phyloP scores from a whole-genome alignment of 208 protist genomes.

The Leishmania tropica region DNA sequence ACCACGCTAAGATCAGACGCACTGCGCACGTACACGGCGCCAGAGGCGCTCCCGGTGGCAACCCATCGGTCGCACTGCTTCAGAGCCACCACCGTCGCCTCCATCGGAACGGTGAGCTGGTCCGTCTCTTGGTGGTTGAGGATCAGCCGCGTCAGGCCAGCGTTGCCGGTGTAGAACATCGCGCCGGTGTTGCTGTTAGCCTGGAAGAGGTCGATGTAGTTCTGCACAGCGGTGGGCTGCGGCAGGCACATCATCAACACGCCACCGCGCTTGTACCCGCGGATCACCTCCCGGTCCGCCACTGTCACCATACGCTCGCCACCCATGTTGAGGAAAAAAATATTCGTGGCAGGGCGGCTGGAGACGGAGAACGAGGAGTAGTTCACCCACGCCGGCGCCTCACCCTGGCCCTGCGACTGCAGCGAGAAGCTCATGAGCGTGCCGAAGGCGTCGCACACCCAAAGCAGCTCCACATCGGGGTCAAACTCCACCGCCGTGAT shows the following conservation, averaged over 20 bases:
- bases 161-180: slow-evolving; percentile 86
- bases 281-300: slow-evolving; percentile 77
- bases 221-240: slow-evolving; percentile 65
- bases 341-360: slow-evolving; percentile 51
- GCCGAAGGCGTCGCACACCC: slow-evolving; percentile 82
- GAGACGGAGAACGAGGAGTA: slow-evolving; percentile 87
- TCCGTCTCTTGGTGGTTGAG: slow-evolving; percentile 48
- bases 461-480: slow-evolving; percentile 85
- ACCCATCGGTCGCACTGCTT: slow-evolving; percentile 75
- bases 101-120: slow-evolving; percentile 57
- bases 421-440: slow-evolving; percentile 81
- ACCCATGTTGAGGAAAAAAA: slow-evolving; percentile 69
- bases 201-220: slow-evolving; percentile 85
- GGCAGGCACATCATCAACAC: slow-evolving; percentile 62
- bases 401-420: slow-evolving; percentile 54
- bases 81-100: slow-evolving; percentile 61
- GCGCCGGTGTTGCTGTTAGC: slow-evolving; percentile 59
- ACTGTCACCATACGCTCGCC: slow-evolving; percentile 78
- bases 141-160: slow-evolving; percentile 70
- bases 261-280: slow-evolving; percentile 83
- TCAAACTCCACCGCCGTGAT: slow-evolving; percentile 90
- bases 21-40: slow-evolving; percentile 68
- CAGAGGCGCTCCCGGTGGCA: slow-evolving; percentile 62
- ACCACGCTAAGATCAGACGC: slow-evolving; percentile 47
- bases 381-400: slow-evolving; percentile 66